Evolutionary conservation across 345 rosid genomes (phyloP).

Genomic region (Sisymbrium irio): DNA sequence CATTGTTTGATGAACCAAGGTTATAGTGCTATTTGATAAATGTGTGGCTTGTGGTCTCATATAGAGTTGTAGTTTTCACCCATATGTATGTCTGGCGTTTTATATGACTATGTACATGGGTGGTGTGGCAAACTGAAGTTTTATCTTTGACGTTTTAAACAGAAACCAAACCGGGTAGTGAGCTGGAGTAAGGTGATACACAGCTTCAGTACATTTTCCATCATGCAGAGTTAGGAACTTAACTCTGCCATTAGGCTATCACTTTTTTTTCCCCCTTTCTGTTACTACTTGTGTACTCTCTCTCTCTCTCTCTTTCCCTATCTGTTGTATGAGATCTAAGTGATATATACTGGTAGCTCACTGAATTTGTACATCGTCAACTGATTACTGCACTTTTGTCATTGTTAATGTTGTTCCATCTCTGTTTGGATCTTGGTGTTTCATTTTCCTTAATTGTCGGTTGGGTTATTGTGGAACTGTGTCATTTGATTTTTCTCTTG

Average conservation of each 20-base stretch:
- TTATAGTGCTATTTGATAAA: neutral
- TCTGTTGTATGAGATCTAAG: constrained; percentile 27
- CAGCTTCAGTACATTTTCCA: constrained; percentile 36
- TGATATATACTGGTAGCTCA: constrained; percentile 22
- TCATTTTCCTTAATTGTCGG: neutral
- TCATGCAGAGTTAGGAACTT: constrained; percentile 39
- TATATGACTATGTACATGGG: constrained; percentile 17
- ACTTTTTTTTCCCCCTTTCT: neutral
- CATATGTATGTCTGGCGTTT: constrained; percentile 1
- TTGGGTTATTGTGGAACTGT: neutral
- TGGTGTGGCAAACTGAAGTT: constrained; percentile 29
- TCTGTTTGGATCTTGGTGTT: constrained; percentile 12
- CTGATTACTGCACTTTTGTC: constrained; percentile 4
- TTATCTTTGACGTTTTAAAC: constrained; percentile 29
- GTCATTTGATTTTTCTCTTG: constrained; percentile 1
- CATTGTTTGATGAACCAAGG: neutral
- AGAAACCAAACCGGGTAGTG: constrained; percentile 33
- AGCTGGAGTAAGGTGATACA: constrained; percentile 39
- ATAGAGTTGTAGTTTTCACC: constrained; percentile 3
- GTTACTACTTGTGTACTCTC: constrained; percentile 17
- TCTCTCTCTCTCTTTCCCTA: neutral
- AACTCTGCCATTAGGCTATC: constrained; percentile 31
- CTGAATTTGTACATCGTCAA: neutral
- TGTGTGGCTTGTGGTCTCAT: constrained; percentile 9
- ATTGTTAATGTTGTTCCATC: constrained; percentile 16